Evolutionary conservation across 768 basidiomycete species (phyloP).

Genomic region (Leccinum boreale): DNA sequence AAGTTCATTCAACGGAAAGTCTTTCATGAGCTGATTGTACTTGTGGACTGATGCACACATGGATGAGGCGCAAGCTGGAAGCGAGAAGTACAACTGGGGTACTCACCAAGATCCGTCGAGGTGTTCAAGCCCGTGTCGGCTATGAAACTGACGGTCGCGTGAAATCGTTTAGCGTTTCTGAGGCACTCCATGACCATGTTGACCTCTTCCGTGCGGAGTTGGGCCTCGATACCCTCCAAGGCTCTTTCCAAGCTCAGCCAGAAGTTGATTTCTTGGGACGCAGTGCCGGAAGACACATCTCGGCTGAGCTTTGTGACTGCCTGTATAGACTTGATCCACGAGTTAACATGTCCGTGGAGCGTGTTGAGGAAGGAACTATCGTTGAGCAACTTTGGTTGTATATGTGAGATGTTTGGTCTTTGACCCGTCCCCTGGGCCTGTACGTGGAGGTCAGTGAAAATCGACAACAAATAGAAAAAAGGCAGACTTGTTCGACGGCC

Average conservation of each 20-base stretch:
- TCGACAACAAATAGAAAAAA: slow-evolving; percentile 29
- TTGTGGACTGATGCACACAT: slow-evolving; percentile 73
- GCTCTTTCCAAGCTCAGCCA: slow-evolving; percentile 95
- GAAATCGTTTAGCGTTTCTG: slow-evolving; percentile 94
- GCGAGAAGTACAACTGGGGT: neutral
- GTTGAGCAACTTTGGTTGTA: slow-evolving; percentile 68
- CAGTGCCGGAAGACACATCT: slow-evolving; percentile 91
- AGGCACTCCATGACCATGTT: slow-evolving; percentile 91
- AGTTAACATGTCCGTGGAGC: slow-evolving; percentile 89
- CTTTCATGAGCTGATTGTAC: slow-evolving; percentile 98
- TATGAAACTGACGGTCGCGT: slow-evolving; percentile 95
- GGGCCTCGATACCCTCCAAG: slow-evolving; percentile 88
- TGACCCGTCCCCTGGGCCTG: slow-evolving; percentile 48
- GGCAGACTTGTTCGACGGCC: slow-evolving; percentile 70
- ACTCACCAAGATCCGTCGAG: slow-evolving; percentile 80
- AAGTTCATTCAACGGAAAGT: slow-evolving; percentile 96
- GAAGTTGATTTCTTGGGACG: slow-evolving; percentile 98
- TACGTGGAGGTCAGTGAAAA: slow-evolving; percentile 5
- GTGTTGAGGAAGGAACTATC: slow-evolving; percentile 93
- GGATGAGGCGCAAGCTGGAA: neutral
- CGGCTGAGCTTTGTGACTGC: slow-evolving; percentile 93
- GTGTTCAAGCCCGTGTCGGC: slow-evolving; percentile 97
- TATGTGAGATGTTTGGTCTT: slow-evolving; percentile 73
- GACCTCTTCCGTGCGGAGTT: slow-evolving; percentile 89
- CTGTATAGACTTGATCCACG: slow-evolving; percentile 98